Evolutionary conservation across 2,329 filamentous ascomycete species (phyloP).

Genomic region (Trichoderma afroharzianum): DNA sequence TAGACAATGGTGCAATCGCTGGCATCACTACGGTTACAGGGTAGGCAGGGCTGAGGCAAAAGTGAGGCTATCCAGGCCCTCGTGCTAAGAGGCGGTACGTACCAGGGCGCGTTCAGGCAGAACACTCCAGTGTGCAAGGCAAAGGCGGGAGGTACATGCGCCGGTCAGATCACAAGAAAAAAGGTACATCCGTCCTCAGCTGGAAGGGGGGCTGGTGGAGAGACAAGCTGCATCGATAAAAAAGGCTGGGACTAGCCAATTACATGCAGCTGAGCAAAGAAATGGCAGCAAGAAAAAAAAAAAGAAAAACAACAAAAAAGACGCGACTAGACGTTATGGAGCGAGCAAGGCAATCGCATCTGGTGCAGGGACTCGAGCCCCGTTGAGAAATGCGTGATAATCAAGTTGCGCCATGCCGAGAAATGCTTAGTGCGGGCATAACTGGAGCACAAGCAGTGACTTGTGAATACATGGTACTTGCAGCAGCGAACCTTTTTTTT

Average conservation of each 20-base stretch:
- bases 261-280: background rate
- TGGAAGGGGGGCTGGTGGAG: background rate
- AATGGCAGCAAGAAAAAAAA: background rate
- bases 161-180: background rate
- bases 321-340: constrained; percentile 7
- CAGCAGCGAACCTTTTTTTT: background rate
- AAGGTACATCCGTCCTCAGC: constrained; percentile 2
- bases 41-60: background rate
- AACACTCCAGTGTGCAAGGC: background rate
- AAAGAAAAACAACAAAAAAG: constrained; percentile 9
- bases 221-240: background rate
- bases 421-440: background rate
- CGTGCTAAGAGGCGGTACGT: background rate
- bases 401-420: background rate
- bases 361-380: background rate
- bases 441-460: background rate
- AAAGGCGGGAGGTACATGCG: background rate
- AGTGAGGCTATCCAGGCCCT: background rate
- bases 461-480: background rate
- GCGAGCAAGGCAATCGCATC: constrained; percentile 3
- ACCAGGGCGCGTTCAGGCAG: background rate
- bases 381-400: background rate
- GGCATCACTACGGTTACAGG: background rate
- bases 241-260: background rate
- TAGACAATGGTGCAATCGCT: background rate